phyloP scores from a whole-genome alignment of 2,329 filamentous ascomycete genomes.

The Geosmithia flava region DNA sequence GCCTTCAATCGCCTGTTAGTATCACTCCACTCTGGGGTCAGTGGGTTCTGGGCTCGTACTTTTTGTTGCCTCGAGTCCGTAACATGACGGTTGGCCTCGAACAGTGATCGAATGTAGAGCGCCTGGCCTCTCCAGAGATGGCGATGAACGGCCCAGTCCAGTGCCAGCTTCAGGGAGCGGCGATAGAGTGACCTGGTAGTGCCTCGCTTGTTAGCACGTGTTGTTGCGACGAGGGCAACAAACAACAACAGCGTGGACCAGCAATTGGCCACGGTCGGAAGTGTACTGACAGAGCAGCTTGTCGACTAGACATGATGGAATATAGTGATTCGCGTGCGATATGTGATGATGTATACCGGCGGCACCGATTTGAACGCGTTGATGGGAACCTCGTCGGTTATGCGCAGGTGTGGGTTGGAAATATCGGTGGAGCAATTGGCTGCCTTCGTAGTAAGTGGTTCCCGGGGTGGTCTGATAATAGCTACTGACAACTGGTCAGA shows the following conservation, averaged over 20 bases:
- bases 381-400: not conserved
- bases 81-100: slow-evolving; percentile 84
- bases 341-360: not conserved
- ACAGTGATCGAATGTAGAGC: slow-evolving; percentile 86
- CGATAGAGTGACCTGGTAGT: slow-evolving; percentile 63
- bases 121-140: slow-evolving; percentile 93
- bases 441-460: not conserved
- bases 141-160: slow-evolving; percentile 92
- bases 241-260: not conserved
- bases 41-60: slow-evolving; percentile 36
- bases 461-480: not conserved
- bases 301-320: slow-evolving; percentile 13
- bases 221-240: not conserved
- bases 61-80: slow-evolving; percentile 76
- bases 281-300: slow-evolving; percentile 35
- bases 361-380: not conserved
- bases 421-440: not conserved
- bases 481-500: not conserved
- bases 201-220: not conserved
- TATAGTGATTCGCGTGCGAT: not conserved
- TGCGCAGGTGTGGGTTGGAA: not conserved
- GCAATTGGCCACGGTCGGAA: slow-evolving; percentile 1
- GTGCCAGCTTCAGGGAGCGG: slow-evolving; percentile 79
- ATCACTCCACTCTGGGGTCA: not conserved
- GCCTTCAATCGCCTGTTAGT: slow-evolving; percentile 36